Conservation (phyloP, 352 stramenopile genomes). For the Phytophthora podocarpi region DNA sequence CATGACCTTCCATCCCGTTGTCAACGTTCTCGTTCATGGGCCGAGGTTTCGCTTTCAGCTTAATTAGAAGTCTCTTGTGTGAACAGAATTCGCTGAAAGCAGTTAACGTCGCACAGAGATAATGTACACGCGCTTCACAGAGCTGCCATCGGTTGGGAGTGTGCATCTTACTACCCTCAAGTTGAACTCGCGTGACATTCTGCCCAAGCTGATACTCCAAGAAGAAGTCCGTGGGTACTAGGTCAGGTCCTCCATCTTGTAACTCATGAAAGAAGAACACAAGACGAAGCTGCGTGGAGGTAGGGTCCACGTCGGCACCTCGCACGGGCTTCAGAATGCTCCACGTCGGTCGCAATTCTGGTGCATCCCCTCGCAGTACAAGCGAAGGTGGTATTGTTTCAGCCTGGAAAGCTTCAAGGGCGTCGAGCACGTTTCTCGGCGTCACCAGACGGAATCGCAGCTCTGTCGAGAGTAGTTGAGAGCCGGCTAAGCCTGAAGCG, state of each 20-base stretch:
- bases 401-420: slow-evolving; percentile 25
- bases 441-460: slow-evolving; percentile 10
- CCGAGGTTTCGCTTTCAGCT: slow-evolving; percentile 52
- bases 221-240: slow-evolving; percentile 70
- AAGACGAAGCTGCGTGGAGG: slow-evolving; percentile 62
- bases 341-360: slow-evolving; percentile 19
- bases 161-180: slow-evolving; percentile 82
- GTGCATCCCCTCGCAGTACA: slow-evolving; percentile 18
- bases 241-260: slow-evolving; percentile 62
- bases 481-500: slow-evolving; percentile 6
- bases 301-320: slow-evolving; percentile 75
- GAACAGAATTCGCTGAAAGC: slow-evolving; percentile 71
- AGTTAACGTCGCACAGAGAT: slow-evolving; percentile 68
- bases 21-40: not conserved
- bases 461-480: slow-evolving; percentile 25
- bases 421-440: slow-evolving; percentile 14
- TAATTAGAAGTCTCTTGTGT: slow-evolving; percentile 70
- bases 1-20: not conserved
- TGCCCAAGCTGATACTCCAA: slow-evolving; percentile 84
- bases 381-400: slow-evolving; percentile 30
- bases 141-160: slow-evolving; percentile 85
- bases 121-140: slow-evolving; percentile 74
- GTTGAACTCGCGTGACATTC: slow-evolving; percentile 51
- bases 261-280: slow-evolving; percentile 88
- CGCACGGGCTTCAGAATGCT: slow-evolving; percentile 15